Conservation (phyloP, 495 filamentous ascomycete genomes). For the Penicillium pancosmium region DNA sequence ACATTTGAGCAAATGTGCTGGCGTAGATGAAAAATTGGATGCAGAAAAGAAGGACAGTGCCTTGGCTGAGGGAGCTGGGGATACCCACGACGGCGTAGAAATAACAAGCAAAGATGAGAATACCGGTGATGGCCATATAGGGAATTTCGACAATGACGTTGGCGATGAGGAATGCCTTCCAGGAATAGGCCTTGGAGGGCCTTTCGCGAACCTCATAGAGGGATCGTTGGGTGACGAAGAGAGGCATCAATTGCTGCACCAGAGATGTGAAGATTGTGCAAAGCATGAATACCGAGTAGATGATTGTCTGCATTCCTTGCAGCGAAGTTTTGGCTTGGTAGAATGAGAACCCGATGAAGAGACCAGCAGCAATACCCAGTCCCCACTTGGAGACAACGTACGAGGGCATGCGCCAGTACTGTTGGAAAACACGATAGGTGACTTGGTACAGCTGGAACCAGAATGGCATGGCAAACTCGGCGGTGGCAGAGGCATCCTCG, state of each 20-base stretch:
- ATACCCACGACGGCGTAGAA: constrained; percentile 50
- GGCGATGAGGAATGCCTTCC: constrained; percentile 67
- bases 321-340: constrained; percentile 46
- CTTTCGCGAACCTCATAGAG: constrained; percentile 71
- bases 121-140: neutral
- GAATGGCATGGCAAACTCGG: constrained; percentile 55
- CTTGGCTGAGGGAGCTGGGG: constrained; percentile 46
- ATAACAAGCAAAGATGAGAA: constrained; percentile 48
- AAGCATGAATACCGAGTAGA: constrained; percentile 66
- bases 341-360: constrained; percentile 70
- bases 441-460: constrained; percentile 49
- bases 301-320: constrained; percentile 52
- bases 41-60: constrained; percentile 53
- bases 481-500: constrained; percentile 12
- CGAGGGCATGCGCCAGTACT: constrained; percentile 57
- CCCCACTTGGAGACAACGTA: constrained; percentile 44
- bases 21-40: constrained; percentile 53
- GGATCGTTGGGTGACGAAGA: constrained; percentile 62
- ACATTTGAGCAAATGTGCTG: constrained; percentile 56
- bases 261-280: constrained; percentile 57
- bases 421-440: constrained; percentile 46
- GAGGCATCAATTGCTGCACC: constrained; percentile 64
- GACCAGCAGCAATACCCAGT: constrained; percentile 42
- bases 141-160: constrained; percentile 61
- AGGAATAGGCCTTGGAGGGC: constrained; percentile 68